These are phyloP conservation scores for Nicotiana otophora DNA, from an alignment of 257 asterid genomes.

Conservation along the genomic window DNA sequence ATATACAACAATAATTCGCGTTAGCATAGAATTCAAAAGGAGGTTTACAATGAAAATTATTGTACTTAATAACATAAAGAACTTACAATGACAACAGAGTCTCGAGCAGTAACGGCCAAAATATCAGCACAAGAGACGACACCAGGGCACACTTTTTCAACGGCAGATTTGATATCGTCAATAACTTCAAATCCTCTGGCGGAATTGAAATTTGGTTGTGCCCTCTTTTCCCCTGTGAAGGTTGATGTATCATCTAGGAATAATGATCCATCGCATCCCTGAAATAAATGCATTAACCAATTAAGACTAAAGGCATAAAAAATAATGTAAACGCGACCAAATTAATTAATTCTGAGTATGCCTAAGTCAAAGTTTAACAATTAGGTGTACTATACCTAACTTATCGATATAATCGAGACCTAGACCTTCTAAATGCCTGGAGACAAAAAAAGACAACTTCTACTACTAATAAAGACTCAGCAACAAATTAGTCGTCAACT, in stretches of 20 bases:
- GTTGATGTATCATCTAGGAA: slow-evolving; percentile 84
- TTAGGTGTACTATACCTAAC: neutral
- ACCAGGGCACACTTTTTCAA: slow-evolving; percentile 63
- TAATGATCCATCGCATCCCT: slow-evolving; percentile 93
- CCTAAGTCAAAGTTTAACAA: neutral
- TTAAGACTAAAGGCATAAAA: neutral
- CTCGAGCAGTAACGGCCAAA: slow-evolving; percentile 69
- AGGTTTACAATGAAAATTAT: neutral
- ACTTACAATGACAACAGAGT: slow-evolving; percentile 60
- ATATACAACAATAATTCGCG: neutral
- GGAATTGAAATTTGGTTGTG: slow-evolving; percentile 59
- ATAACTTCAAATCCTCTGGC: slow-evolving; percentile 76
- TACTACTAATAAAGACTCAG: neutral
- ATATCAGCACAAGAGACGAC: slow-evolving; percentile 80
- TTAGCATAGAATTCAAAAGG: neutral
- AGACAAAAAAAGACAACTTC: neutral
- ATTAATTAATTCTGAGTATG: neutral
- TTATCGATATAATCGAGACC: neutral
- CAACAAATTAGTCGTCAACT: neutral
- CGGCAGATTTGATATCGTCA: slow-evolving; percentile 69
- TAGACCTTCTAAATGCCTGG: neutral
- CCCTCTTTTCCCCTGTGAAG: slow-evolving; percentile 66
- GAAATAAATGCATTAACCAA: neutral
- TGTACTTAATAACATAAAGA: neutral
- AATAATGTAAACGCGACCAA: neutral